phyloP scores from a whole-genome alignment of 371 early-diverging fungal genomes.

The Rhizopus delemar region DNA sequence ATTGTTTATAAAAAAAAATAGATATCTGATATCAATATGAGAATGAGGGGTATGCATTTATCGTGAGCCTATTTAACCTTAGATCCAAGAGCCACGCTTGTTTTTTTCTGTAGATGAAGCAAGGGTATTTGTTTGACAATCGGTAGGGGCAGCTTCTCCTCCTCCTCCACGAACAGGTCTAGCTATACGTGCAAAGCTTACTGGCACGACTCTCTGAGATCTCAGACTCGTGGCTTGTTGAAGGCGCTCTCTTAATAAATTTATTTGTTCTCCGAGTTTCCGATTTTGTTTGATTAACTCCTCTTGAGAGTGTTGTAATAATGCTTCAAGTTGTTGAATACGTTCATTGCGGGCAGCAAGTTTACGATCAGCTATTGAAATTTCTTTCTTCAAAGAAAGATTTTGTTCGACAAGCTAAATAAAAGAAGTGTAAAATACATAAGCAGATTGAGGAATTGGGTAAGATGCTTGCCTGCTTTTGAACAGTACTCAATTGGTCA shows the following conservation, averaged over 20 bases:
- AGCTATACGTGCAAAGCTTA: constrained; percentile 83
- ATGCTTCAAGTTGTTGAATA: constrained; percentile 84
- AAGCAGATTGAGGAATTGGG: constrained; percentile 36
- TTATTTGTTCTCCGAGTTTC: constrained; percentile 80
- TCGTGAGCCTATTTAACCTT: constrained; percentile 41
- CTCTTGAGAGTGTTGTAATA: constrained; percentile 79
- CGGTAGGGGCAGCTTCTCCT: constrained; percentile 62
- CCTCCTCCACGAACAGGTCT: constrained; percentile 93
- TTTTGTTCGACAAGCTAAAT: constrained; percentile 89
- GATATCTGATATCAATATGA: constrained; percentile 1
- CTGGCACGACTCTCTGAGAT: constrained; percentile 49
- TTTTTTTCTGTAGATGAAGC: constrained; percentile 29
- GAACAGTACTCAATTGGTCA: constrained; percentile 91
- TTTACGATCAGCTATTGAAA: constrained; percentile 88
- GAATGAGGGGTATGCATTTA: constrained; percentile 17
- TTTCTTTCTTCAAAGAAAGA: constrained; percentile 89
- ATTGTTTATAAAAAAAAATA: constrained; percentile 3
- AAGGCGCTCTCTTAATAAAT: constrained; percentile 72
- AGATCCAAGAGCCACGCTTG: constrained; percentile 44
- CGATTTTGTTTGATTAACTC: constrained; percentile 79
- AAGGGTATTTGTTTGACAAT: constrained; percentile 16
- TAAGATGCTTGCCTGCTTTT: constrained; percentile 82
- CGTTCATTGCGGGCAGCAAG: constrained; percentile 89
- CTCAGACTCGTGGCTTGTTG: constrained; percentile 68
- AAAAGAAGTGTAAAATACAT: background rate